phyloP scores from a whole-genome alignment of 129 eudicot species.

The Helianthus annuus region DNA sequence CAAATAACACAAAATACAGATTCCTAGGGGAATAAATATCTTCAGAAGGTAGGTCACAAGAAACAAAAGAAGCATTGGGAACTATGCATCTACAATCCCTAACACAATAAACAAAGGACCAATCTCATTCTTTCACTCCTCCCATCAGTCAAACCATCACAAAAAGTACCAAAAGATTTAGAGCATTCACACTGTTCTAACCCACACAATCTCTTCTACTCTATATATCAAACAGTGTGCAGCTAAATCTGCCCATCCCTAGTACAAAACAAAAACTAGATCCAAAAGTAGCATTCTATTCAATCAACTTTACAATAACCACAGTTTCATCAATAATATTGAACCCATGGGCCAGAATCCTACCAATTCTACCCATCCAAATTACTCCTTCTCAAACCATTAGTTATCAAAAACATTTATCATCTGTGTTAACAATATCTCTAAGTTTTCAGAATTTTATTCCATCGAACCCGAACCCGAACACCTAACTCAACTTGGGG shows the following conservation, averaged over 20 bases:
- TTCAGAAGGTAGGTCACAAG: constrained; percentile 6
- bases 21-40: constrained; percentile 8
- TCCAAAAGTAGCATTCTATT: constrained; percentile 7
- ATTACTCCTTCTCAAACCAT: background rate
- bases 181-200: no score
- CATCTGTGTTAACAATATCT: no score
- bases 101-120: constrained; percentile 17
- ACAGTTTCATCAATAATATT: background rate
- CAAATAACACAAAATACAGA: constrained; percentile 10
- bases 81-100: constrained; percentile 24
- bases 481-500: no score
- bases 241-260: constrained; percentile 15
- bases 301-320: constrained; percentile 6
- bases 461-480: no score
- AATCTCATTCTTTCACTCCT: constrained; percentile 16
- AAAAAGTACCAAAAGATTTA: constrained; percentile 10
- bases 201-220: background rate
- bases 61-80: constrained; percentile 25
- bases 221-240: background rate
- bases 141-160: constrained; percentile 9
- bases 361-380: background rate
- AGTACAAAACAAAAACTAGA: background rate
- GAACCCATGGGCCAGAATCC: background rate
- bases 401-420: background rate
- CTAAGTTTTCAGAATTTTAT: no score